Percentiles rank a stretch among this genome's conserved stretches.
These are phyloP conservation scores for Malus hybrid DNA, from an alignment of 331 rosid genomes.

Conservation along the genomic window DNA sequence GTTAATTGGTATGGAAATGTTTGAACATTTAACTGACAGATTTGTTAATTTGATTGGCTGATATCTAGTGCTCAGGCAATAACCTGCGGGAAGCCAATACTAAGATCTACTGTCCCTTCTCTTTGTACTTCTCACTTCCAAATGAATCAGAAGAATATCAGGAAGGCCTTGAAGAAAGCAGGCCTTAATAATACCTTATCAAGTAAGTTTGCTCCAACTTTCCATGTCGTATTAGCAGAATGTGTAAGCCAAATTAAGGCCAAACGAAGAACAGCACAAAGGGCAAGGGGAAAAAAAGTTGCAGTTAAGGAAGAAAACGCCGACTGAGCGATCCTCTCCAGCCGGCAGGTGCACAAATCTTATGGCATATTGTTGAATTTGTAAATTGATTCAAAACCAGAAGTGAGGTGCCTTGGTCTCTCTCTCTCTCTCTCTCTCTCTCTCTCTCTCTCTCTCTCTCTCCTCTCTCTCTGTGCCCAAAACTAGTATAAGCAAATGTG, in stretches of 20 bases:
- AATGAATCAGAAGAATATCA: slow-evolving; percentile 35
- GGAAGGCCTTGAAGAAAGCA: slow-evolving; percentile 27
- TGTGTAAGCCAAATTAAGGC: slow-evolving; percentile 36
- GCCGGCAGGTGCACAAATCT: not conserved
- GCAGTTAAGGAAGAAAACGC: slow-evolving; percentile 22
- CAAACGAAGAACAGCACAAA: slow-evolving; percentile 17
- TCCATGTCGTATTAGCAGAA: slow-evolving; percentile 33
- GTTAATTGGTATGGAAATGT: no score
- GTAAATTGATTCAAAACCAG: no score
- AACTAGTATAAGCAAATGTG: no score
- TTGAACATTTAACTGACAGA: not conserved
- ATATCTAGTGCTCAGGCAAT: slow-evolving; percentile 31
- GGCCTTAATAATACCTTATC: slow-evolving; percentile 29
- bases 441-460: no score
- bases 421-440: no score
- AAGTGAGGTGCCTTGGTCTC: no score
- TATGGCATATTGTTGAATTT: no score
- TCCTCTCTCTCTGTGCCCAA: no score
- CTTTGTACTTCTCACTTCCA: slow-evolving; percentile 41
- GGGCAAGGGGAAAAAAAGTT: not conserved
- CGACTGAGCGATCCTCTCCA: slow-evolving; percentile 9
- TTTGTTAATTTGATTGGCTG: not conserved
- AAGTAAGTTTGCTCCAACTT: slow-evolving; percentile 29
- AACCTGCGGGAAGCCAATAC: slow-evolving; percentile 45
- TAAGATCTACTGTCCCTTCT: slow-evolving; percentile 37